These are phyloP conservation scores for Oldenlandia corymbosa DNA, from an alignment of 257 asterid species.

Conservation along the genomic window DNA sequence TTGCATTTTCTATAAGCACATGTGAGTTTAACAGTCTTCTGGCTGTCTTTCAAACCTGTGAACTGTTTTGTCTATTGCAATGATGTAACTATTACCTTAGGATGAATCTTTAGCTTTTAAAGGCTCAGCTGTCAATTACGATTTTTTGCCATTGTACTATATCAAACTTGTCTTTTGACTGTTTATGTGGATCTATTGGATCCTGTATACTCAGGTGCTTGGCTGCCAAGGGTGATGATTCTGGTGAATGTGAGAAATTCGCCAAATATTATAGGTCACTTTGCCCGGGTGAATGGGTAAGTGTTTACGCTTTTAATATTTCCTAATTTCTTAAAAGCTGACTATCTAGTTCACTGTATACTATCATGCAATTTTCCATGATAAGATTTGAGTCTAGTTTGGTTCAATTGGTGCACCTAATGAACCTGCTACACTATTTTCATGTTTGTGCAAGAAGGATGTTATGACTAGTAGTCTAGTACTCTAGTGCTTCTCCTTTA, in stretches of 20 bases:
- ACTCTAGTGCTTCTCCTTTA: no score
- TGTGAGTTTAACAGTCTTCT: no score
- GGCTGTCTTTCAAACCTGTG: no score
- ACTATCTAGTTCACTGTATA: no score
- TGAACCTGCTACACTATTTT: no score
- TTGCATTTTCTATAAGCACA: no score
- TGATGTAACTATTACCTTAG: background rate
- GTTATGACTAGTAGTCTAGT: no score
- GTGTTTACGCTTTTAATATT: constrained; percentile 16
- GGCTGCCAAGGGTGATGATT: constrained; percentile 67
- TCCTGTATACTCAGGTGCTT: constrained; percentile 46
- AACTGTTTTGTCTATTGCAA: background rate
- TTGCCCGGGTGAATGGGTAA: constrained; percentile 95
- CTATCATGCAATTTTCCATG: no score
- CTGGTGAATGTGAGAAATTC: constrained; percentile 54
- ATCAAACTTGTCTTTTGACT: background rate
- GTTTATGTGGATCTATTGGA: background rate
- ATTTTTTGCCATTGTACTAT: background rate
- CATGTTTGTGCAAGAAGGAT: no score
- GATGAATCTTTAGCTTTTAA: background rate
- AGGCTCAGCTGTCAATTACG: background rate
- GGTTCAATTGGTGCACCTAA: no score
- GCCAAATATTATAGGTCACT: constrained; percentile 72
- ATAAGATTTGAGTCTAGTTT: no score
- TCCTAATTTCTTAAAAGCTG: no score